Evolutionary conservation across 2,329 filamentous ascomycete species (phyloP).

Genomic region (Raffaelea deltoideospora): DNA sequence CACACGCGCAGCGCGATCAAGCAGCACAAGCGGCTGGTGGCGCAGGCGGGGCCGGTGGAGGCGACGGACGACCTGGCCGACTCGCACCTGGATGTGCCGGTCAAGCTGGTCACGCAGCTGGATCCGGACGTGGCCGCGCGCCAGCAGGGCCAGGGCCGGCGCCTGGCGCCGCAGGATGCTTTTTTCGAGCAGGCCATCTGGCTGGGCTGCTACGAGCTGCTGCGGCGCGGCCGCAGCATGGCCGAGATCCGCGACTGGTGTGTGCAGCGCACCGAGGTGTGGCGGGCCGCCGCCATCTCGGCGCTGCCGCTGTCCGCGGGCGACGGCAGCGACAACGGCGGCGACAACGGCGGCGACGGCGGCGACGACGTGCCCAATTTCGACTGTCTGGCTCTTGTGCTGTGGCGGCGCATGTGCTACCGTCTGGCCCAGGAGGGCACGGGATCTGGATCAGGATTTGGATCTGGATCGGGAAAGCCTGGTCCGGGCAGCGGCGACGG

Average conservation of each 20-base stretch:
- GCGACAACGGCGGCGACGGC: conserved; percentile 20
- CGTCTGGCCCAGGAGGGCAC: conserved; percentile 49
- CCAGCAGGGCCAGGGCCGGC: conserved; percentile 45
- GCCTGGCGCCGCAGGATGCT: conserved; percentile 67
- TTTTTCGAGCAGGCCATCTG: conserved; percentile 84
- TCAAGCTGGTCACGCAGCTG: conserved; percentile 65
- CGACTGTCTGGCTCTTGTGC: conserved; percentile 32
- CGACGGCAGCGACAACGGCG: conserved; percentile 25
- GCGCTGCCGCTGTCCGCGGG: conserved; percentile 46
- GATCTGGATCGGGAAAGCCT: no score
- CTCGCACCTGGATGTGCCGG: conserved; percentile 41
- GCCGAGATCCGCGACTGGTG: conserved; percentile 73
- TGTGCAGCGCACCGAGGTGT: conserved; percentile 68
- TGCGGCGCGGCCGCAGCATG: conserved; percentile 67
- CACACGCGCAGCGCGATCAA: conserved; percentile 87
- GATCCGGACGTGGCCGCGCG: conserved; percentile 82
- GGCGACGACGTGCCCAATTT: conserved; percentile 25
- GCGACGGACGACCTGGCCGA: conserved; percentile 41
- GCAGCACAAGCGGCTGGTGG: conserved; percentile 65
- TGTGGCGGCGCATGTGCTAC: conserved; percentile 70
- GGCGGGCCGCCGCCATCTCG: conserved; percentile 74
- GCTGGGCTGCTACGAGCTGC: conserved; percentile 86
- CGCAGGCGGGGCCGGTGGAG: conserved; percentile 50
- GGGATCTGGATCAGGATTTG: no score
- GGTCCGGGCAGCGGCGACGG: neutral